Conservation (phyloP, 371 early-diverging fungal species). For the Syncephalastrum sp. region DNA sequence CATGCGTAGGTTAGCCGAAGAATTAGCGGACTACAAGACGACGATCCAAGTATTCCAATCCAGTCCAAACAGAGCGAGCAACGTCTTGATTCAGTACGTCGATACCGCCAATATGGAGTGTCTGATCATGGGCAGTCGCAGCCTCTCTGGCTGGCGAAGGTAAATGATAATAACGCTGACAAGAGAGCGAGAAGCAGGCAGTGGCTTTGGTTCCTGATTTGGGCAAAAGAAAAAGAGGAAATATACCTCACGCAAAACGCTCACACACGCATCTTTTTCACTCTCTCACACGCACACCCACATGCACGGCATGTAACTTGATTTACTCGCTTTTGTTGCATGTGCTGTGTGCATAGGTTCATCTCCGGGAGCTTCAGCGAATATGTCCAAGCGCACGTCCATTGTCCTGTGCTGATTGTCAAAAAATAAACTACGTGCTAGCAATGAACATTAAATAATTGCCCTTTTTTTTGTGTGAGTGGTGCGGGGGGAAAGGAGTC, state of each 20-base stretch:
- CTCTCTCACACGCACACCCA: too few relatives aligned
- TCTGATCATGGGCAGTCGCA: slow-evolving; percentile 49
- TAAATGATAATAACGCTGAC: slow-evolving; percentile 3
- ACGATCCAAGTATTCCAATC: slow-evolving; percentile 30
- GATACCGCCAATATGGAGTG: slow-evolving; percentile 29
- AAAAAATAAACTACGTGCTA: slow-evolving; percentile 21
- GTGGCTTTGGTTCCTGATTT: neutral
- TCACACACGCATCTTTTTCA: too few relatives aligned
- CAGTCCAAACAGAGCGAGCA: slow-evolving; percentile 23
- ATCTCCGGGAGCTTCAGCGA: slow-evolving; percentile 56
- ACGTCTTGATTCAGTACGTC: slow-evolving; percentile 39
- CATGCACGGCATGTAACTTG: too few relatives aligned
- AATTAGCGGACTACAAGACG: slow-evolving; percentile 16
- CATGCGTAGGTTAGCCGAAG: slow-evolving; percentile 2
- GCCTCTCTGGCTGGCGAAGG: slow-evolving; percentile 52
- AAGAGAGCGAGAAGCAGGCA: neutral
- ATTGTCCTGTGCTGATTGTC: slow-evolving; percentile 51
- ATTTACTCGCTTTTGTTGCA: too few relatives aligned
- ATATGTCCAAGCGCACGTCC: slow-evolving; percentile 41
- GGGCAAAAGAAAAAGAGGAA: too few relatives aligned
- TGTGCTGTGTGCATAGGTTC: slow-evolving; percentile 21
- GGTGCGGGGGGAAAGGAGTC: too few relatives aligned
- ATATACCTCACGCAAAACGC: too few relatives aligned
- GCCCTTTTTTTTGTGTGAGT: too few relatives aligned
- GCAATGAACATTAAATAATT: too few relatives aligned